Conservation (phyloP, 148 eudicot species). For the Mesembryanthemum crystallinum region DNA sequence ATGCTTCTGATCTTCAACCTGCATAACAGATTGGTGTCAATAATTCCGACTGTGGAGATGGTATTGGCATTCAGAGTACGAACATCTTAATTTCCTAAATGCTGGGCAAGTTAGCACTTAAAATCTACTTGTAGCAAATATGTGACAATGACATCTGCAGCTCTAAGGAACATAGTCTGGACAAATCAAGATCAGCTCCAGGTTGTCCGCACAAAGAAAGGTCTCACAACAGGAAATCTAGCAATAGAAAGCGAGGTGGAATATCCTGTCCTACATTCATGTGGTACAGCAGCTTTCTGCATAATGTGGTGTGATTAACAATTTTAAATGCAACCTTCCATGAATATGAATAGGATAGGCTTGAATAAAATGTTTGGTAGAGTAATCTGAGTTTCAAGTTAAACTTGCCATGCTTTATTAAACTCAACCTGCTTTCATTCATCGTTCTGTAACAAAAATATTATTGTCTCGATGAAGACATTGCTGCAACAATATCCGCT, state of each 20-base stretch:
- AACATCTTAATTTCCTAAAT: not conserved
- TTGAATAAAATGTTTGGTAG: not conserved
- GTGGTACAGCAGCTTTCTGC: too few relatives aligned
- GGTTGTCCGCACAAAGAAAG: too few relatives aligned
- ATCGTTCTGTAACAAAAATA: too few relatives aligned
- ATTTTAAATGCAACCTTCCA: too few relatives aligned
- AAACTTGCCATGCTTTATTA: too few relatives aligned
- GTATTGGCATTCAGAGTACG: not conserved
- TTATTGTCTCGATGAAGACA: too few relatives aligned
- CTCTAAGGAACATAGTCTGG: not conserved
- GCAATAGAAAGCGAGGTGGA: too few relatives aligned
- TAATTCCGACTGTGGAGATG: not conserved
- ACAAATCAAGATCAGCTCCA: not conserved
- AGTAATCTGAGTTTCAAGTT: not conserved
- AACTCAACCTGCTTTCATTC: too few relatives aligned
- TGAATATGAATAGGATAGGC: not conserved
- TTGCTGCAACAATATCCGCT: too few relatives aligned
- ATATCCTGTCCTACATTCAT: too few relatives aligned
- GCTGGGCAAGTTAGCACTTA: not conserved
- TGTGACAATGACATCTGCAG: not conserved
- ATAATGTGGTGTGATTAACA: too few relatives aligned
- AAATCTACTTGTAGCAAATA: not conserved
- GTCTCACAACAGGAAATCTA: too few relatives aligned
- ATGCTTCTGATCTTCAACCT: constrained; percentile 42
- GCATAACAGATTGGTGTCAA: constrained; percentile 9